Evolutionary conservation across 2,329 filamentous ascomycete species (phyloP).

Genomic region (Thielaviopsis musarum): DNA sequence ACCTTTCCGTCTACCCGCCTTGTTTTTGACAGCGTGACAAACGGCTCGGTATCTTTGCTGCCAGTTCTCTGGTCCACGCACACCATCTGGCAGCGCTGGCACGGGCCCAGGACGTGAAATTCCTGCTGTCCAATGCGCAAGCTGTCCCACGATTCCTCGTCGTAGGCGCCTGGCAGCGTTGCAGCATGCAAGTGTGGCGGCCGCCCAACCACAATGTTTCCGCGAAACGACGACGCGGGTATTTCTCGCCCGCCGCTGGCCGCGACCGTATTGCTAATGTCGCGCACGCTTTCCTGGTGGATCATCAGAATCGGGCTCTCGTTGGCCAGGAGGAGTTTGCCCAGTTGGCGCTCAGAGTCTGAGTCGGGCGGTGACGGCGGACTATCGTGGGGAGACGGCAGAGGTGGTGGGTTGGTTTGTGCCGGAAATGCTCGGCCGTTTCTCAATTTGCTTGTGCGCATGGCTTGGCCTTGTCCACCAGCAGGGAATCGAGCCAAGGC

Average conservation of each 20-base stretch:
- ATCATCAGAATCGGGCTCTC: slow-evolving; percentile 86
- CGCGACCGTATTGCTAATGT: slow-evolving; percentile 32
- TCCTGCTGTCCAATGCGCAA: slow-evolving; percentile 47
- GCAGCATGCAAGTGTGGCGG: slow-evolving; percentile 20
- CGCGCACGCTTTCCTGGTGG: slow-evolving; percentile 61
- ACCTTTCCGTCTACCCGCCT: slow-evolving; percentile 70
- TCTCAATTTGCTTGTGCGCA: slow-evolving; percentile 48
- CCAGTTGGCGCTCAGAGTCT: slow-evolving; percentile 27
- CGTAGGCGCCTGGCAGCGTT: slow-evolving; percentile 32
- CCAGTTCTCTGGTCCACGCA: slow-evolving; percentile 79
- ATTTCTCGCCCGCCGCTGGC: slow-evolving; percentile 22
- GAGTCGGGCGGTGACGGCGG: slow-evolving; percentile 39
- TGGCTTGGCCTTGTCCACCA: slow-evolving; percentile 38
- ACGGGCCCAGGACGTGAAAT: slow-evolving; percentile 64
- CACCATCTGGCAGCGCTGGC: slow-evolving; percentile 88
- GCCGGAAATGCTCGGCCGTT: slow-evolving; percentile 3
- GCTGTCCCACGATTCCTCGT: slow-evolving; percentile 62
- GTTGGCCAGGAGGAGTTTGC: slow-evolving; percentile 66
- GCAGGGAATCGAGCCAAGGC: slow-evolving; percentile 70
- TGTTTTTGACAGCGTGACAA: slow-evolving; percentile 74
- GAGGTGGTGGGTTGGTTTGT: neutral
- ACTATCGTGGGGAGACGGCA: slow-evolving; percentile 30
- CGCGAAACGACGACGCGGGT: slow-evolving; percentile 62
- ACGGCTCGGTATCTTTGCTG: slow-evolving; percentile 66
- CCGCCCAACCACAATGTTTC: slow-evolving; percentile 51